Base-by-base conservation (phyloP, 2,329 filamentous ascomycete species). In the Ilyonectria sp. region DNA sequence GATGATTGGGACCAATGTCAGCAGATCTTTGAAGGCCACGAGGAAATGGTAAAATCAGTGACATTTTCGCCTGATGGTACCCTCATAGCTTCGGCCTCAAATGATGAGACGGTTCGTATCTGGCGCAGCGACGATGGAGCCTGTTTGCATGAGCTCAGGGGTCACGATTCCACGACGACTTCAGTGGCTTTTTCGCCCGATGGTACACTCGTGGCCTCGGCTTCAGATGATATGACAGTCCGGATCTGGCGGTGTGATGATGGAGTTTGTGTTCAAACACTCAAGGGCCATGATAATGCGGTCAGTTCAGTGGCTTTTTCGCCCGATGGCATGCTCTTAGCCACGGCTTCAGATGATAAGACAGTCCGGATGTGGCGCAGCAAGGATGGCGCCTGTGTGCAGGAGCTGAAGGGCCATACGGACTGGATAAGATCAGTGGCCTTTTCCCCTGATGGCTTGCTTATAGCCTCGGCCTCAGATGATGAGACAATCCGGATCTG, bases 91-190 rank as follows among this genome's bases (percentile, higher is more conserved):
- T 50, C 56, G 9, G 31, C 60, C 7, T 53, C 19, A 10, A 33
- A 23, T 26, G 6, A 13, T 19, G 7, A 29, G 7, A 19, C 33
- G 4, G 19, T 52, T 2, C 44, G 33, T 3, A 9, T 59, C 13
- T 59, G 56, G 56, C 13, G 9, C 55, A 21, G 26, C 5, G 46
- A 21, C 29, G n/a, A 21, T 17, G 8, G 11, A 6, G 46, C 35
- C 15, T 33, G 29, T 26, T 26, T 13, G 26, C 44, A 43, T 13
- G 29, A 33, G 7, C 10, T 58, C 5, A 7, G 52, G 2, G 52
- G 33, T 0, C 54, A 68, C 3, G 35, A 53, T 7, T 74, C 73
- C 0, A 65, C 56, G 37, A 6, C 26, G 4, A 26, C 26, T 26
- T 26, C 26, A 26, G 26, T 26, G 26, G 26, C 26, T 26, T 26